Evolutionary conservation across 768 basidiomycete genomes (phyloP), one percentile per base, ranked within the genome.

Genomic region (Phaeotremella skinneri): DNA sequence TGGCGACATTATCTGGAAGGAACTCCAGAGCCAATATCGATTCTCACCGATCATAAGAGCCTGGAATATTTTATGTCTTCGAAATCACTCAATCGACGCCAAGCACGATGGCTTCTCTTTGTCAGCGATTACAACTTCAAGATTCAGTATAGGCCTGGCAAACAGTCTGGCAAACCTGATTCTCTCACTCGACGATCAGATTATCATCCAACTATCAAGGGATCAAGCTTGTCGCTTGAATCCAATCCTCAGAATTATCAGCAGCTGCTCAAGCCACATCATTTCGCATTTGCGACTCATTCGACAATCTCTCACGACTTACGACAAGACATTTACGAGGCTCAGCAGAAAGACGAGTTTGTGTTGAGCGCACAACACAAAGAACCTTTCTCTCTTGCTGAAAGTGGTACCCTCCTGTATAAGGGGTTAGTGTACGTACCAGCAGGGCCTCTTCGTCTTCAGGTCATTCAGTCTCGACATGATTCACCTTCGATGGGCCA

Each of bases 401-500:
- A 7, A 20, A 43, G 54, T 13, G 54, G 42, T 3, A 43, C 59
- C 9, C 49, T 79, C 1, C 67, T 63, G 20, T 73, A 65, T 47
- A 56, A 77, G 17, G 68, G 65, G 26, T 56, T 49, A 20, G 58
- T 79, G 16, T 79, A 65, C 49, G 72, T 81, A 17, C 7, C 17
- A 16, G 80, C 80, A 4, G 51, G 58, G 30, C n/a, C 17, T 4
- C 50, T 55, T 20, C 21, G 32, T 16, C 53, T 68, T 9, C 52
- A 43, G 5, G 26, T 57, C 25, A 56, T 81, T 7, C 59, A 72
- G 9, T 57, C 56, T 4, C 66, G 65, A 20, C 82, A 83, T 62
- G 79, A 83, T 55, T 54, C 63, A 21, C 64, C 73, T 2, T 49
- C 76, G 23, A 73, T 75, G 21, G 81, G 82, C 21, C 82, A 83